Base-by-base conservation (phyloP, 768 basidiomycete genomes). In the Pisolithus marmoratus region DNA sequence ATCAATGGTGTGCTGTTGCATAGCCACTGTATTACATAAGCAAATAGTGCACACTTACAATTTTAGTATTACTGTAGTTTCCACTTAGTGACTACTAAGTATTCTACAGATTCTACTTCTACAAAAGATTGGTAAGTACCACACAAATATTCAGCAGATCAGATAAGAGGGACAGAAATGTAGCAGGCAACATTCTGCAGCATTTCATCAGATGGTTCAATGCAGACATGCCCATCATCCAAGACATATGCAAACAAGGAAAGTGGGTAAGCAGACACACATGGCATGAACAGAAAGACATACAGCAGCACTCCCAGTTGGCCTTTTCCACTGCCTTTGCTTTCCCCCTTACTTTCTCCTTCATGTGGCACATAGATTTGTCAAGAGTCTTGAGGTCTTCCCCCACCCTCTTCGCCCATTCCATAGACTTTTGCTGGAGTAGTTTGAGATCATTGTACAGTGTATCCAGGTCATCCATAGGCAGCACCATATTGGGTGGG, bases 291-390 rank as follows among this genome's bases (percentile, higher is more conserved):
- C 36, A 36, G 53, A 62, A 63, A 65, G 49, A 85, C 87, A 71
- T 75, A 90, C 89, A 82, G 60, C 82, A 86, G 60, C 79, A 80
- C 63, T 89, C 88, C 47, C 81, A 77, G 71, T 85, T 87, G 54
- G 83, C 73, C 69, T 80, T 87, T 51, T 87, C 86, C 41, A 81
- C 64, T n/a, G 75, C 78, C 67, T 76, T 86, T 48, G 78, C 81
- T 65, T 88, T 90, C 0, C 85, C 85, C 70, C 73, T 79, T 67
- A 82, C 85, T 66, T 80, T 83, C 71, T 89, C 88, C 70, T 81
- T 86, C 71, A 89, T 77, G 54, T 80, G 78, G 49, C 81, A 79
- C 79, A 87, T 83, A 46, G 84, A 85, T 68, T 86, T 87, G 55
- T 87, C 82, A 58, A 91, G 82, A 49, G 80, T 76, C 63, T 76